These are phyloP conservation scores for Lanmaoa rubissima DNA, from an alignment of 768 basidiomycete genomes.

Conservation along the genomic window DNA sequence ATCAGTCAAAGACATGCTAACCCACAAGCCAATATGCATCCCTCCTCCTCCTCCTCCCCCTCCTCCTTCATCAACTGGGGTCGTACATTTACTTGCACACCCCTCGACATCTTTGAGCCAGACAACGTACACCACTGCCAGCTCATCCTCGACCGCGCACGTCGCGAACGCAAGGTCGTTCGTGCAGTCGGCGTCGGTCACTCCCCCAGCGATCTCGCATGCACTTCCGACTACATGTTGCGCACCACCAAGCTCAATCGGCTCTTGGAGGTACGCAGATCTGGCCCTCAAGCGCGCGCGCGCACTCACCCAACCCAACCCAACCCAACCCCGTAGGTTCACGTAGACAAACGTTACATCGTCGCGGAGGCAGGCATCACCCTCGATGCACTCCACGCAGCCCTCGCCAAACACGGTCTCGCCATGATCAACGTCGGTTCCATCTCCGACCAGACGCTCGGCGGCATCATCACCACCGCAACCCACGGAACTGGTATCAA, in stretches of 20 bases:
- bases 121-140: slow-evolving; percentile 64
- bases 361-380: slow-evolving; percentile 77
- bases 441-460: slow-evolving; percentile 95
- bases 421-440: slow-evolving; percentile 94
- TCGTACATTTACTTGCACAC: slow-evolving; percentile 66
- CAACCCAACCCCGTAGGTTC: slow-evolving; percentile 48
- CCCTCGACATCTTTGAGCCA: slow-evolving; percentile 75
- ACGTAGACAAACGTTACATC: slow-evolving; percentile 63
- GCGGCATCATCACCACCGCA: slow-evolving; percentile 88
- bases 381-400: slow-evolving; percentile 68
- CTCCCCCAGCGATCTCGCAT: slow-evolving; percentile 90
- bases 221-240: slow-evolving; percentile 85
- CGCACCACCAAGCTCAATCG: slow-evolving; percentile 70
- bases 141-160: slow-evolving; percentile 77
- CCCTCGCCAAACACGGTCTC: slow-evolving; percentile 62
- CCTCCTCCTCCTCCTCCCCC: too few species aligned
- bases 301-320: not conserved
- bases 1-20: too few species aligned
- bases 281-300: not conserved
- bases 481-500: slow-evolving; percentile 89
- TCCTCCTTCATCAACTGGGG: slow-evolving; percentile 81
- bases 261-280: slow-evolving; percentile 68
- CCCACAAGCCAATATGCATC: too few species aligned
- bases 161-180: slow-evolving; percentile 65
- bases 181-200: slow-evolving; percentile 90